Evolutionary conservation across 306 rosid species (phyloP), one percentile per base, ranked within the genome.

Genomic region (Lupinus albus): DNA sequence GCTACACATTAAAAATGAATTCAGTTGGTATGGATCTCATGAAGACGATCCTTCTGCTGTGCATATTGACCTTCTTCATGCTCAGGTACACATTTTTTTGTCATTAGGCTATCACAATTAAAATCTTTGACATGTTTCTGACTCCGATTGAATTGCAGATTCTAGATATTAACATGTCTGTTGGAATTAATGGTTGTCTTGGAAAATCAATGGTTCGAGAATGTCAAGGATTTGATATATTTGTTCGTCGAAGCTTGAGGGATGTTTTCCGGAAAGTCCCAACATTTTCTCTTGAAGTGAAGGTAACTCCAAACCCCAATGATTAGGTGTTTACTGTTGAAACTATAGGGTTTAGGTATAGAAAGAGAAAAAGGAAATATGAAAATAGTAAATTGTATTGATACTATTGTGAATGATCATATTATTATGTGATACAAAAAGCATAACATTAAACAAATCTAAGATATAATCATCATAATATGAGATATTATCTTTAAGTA

Each of bases 221-320:
- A 85, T 88, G 91, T 80, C 87, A 84, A 79, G 99, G 97, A 71
- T 73, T 93, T 67, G 97, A 93, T 74, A 79, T 86, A 68, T 83
- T 75, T 79, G 94, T 90, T 20, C 85, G 94, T 70, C 82, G 99
- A 79, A 93, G 99, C 80, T 86, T 93, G 90, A 90, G 97, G 83
- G 99, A 93, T 79, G 84, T 93, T 76, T 93, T 90, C 75, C 84
- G 89, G 62, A 93, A 86, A 79, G 99, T 93, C 66, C 99, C 99
- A 54, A 84, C 96, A 41, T 83, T 90, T 82, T 78, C 96, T 3
- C 87, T 93, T 54, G 99, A 93, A 88, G 94, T 93, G 76, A 83
- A 86, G 97, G 99, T 90, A 72, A 79, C 48, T 25, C 46, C 64
- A 54, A 71, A 78, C 18, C 11, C 42, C 39, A 39, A 5, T 68